A percentile compares a stretch with the other conserved stretches of the same genome.
phyloP scores from a whole-genome alignment of 305 asterid genomes.

The Fraxinus platypoda region DNA sequence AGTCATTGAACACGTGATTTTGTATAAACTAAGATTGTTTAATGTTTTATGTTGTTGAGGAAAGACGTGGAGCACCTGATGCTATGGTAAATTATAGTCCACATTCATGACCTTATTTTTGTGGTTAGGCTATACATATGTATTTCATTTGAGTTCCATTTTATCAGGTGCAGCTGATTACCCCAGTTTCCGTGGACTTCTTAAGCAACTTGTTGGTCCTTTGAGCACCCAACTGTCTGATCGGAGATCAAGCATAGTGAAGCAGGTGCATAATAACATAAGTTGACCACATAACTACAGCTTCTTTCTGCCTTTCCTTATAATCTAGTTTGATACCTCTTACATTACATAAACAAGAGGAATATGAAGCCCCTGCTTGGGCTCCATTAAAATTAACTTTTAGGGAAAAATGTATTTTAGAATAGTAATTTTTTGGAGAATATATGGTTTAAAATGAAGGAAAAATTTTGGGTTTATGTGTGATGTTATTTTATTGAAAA shows the following conservation, averaged over 20 bases:
- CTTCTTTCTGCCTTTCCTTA: conserved; percentile 3
- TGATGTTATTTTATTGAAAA: no score
- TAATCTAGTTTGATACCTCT: background rate
- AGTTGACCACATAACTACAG: conserved; percentile 20
- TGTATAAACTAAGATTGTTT: conserved; percentile 13
- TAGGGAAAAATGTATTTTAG: background rate
- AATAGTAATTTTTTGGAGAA: background rate
- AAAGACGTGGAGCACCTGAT: conserved; percentile 12
- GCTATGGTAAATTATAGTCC: conserved; percentile 1
- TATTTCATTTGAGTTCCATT: conserved; percentile 23
- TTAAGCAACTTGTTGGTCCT: conserved; percentile 90
- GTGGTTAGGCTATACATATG: background rate
- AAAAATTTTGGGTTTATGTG: background rate
- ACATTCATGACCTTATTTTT: background rate
- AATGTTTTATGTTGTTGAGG: conserved; percentile 7
- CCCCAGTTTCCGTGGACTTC: conserved; percentile 87
- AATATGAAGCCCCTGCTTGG: background rate
- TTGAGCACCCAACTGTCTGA: conserved; percentile 91
- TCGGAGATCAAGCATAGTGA: conserved; percentile 96
- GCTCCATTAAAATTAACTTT: background rate
- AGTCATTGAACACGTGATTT: background rate
- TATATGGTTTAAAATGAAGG: background rate
- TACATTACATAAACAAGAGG: conserved; percentile 9
- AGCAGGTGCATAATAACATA: conserved; percentile 63
- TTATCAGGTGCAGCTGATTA: conserved; percentile 85